These are phyloP conservation scores for Rhynchosporium secalis DNA, from an alignment of 2,329 filamentous ascomycete species.

Conservation along the genomic window DNA sequence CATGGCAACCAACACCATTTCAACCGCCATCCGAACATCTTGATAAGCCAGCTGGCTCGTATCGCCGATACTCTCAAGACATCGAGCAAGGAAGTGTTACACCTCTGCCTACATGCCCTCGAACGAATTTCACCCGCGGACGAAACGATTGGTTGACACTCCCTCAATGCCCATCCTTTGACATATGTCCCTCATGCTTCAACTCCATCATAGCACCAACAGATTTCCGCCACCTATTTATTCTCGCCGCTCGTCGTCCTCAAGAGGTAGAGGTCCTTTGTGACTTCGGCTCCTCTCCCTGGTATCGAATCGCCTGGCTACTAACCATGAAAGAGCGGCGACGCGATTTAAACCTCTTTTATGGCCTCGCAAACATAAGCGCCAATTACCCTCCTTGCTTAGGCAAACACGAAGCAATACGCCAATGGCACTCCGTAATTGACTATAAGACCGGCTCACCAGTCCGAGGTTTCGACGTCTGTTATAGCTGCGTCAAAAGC, in stretches of 20 bases:
- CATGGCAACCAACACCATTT: conserved; percentile 50
- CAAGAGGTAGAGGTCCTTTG: conserved; percentile 64
- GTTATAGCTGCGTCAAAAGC: conserved; percentile 70
- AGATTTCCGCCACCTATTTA: conserved; percentile 66
- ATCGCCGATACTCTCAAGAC: conserved; percentile 57
- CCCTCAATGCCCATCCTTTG: conserved; percentile 66
- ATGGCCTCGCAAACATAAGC: conserved; percentile 64
- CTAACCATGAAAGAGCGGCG: conserved; percentile 71
- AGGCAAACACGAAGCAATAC: conserved; percentile 53
- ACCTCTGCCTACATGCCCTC: conserved; percentile 67
- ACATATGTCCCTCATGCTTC: conserved; percentile 83
- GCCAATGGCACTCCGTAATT: conserved; percentile 74
- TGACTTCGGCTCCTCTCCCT: conserved; percentile 74
- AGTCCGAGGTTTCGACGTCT: conserved; percentile 73
- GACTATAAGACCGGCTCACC: conserved; percentile 65
- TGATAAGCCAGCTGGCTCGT: conserved; percentile 48
- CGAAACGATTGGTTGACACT: conserved; percentile 81
- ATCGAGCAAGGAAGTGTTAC: conserved; percentile 46
- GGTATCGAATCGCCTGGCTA: conserved; percentile 83
- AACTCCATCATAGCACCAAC: conserved; percentile 67
- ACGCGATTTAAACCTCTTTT: conserved; percentile 67
- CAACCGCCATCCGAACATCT: conserved; percentile 41
- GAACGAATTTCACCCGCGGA: conserved; percentile 60
- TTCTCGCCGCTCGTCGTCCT: conserved; percentile 58
- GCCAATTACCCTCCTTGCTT: conserved; percentile 58